Evolutionary conservation across 352 stramenopile genomes (phyloP), one percentile per base, ranked within the genome.

Genomic region (Aphanomyces invadans): DNA sequence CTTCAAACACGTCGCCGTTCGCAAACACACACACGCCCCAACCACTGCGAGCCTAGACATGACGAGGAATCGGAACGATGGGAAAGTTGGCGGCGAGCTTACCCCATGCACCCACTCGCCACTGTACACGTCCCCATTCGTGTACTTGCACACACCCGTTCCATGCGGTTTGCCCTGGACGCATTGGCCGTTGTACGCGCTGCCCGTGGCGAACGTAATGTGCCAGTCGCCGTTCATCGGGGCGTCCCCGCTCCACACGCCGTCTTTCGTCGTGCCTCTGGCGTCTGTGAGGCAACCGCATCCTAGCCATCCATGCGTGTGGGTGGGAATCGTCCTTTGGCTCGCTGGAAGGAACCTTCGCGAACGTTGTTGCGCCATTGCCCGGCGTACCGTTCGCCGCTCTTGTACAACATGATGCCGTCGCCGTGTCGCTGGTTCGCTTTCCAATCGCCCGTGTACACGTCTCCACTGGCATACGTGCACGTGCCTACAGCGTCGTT

Each of bases 161-260:
- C 82, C 81, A 31, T 92, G 60, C 17, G 83, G 80, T 26, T 78
- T 74, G n/a, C 78, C 75, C 9, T 76, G 77, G 19, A 89, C 70
- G 29, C 83, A 91, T 36, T 79, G 62, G 11, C 83, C 83, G 11
- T 76, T 89, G 69, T 89, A 91, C 62, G 88, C 87, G 68, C 80
- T 89, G 31, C 78, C 73, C 39, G 88, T 80, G 19, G 83, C 74
- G 55, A 91, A 91, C n/a, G 71, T 70, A 59, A 91, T 91, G 4
- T 79, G 86, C 83, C 83, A 91, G 26, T 89, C 79, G 9, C 80
- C 80, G 26, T 91, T 78, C 12, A 88, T 49, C 1, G 81, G 75
- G 36, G 85, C 78, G 42, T 88, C 77, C 4, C 62, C 64, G 25
- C 68, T 69, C 83, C 83, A 91, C 12, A 71, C 70, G 21, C 83